Conservation (phyloP, 129 eudicot genomes). For the Kitagawia praeruptora region DNA sequence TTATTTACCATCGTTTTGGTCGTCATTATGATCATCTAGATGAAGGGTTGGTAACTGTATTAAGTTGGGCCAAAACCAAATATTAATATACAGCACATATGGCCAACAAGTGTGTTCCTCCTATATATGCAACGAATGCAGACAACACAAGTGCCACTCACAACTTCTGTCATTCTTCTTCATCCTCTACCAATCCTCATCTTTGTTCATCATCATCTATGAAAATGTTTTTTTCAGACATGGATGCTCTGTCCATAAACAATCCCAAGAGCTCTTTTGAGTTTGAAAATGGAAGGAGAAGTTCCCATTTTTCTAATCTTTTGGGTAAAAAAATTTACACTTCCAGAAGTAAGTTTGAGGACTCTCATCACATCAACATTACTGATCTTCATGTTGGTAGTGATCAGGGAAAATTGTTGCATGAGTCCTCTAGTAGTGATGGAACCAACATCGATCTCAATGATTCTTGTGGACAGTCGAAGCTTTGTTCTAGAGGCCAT, state of each 20-base stretch:
- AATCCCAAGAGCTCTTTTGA: slow-evolving; percentile 9
- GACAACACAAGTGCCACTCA: slow-evolving; percentile 5
- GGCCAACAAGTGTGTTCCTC: slow-evolving; percentile 9
- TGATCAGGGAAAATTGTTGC: background rate
- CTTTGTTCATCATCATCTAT: slow-evolving; percentile 9
- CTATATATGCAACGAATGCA: slow-evolving; percentile 7
- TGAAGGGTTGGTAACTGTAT: slow-evolving; percentile 12
- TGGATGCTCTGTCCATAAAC: slow-evolving; percentile 47
- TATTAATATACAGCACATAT: slow-evolving; percentile 1
- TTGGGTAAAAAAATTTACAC: background rate
- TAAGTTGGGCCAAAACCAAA: background rate
- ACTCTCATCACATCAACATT: background rate
- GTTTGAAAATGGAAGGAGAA: slow-evolving; percentile 8
- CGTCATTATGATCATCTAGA: slow-evolving; percentile 12
- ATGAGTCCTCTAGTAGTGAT: slow-evolving; percentile 16
- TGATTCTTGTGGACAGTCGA: slow-evolving; percentile 37
- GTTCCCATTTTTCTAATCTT: slow-evolving; percentile 16
- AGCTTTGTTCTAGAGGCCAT: slow-evolving; percentile 88
- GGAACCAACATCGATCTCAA: slow-evolving; percentile 44
- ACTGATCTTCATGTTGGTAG: slow-evolving; percentile 3
- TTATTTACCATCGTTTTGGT: background rate
- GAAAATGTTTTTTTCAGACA: slow-evolving; percentile 29
- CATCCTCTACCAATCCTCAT: background rate
- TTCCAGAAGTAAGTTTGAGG: slow-evolving; percentile 2
- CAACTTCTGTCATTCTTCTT: background rate